Conservation (phyloP, 768 basidiomycete species). For the Tulasnella sp. region DNA sequence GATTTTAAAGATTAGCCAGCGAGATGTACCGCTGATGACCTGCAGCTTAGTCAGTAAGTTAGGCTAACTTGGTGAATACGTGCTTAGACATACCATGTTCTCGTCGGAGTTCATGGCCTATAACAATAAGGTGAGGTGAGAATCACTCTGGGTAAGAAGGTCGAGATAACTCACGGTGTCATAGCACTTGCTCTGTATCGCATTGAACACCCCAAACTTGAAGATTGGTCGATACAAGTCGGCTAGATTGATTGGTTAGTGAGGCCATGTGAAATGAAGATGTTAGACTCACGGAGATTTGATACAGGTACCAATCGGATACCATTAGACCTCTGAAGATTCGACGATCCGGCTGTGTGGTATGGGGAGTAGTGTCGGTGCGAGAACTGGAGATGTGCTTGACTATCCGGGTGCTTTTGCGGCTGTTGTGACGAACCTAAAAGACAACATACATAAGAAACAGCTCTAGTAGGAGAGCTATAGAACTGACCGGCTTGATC, state of each 20-base stretch:
- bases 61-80: background rate
- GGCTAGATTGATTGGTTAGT: too few relatives aligned
- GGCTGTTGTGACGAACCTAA: too few relatives aligned
- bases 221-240: slow-evolving; percentile 71
- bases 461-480: too few relatives aligned
- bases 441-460: too few relatives aligned
- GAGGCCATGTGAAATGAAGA: too few relatives aligned
- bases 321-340: slow-evolving; percentile 33
- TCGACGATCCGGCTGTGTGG: slow-evolving; percentile 12
- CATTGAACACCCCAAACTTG: slow-evolving; percentile 86
- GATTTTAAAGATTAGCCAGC: slow-evolving; percentile 9
- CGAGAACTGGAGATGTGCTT: too few relatives aligned
- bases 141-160: background rate
- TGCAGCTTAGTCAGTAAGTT: slow-evolving; percentile 24
- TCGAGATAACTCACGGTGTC: slow-evolving; percentile 43
- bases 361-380: too few relatives aligned
- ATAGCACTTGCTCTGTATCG: slow-evolving; percentile 77
- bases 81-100: slow-evolving; percentile 47
- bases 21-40: slow-evolving; percentile 56
- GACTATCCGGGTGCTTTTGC: too few relatives aligned
- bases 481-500: too few relatives aligned
- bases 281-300: slow-evolving; percentile 52
- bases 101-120: slow-evolving; percentile 49
- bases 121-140: background rate
- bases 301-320: slow-evolving; percentile 58